Percentiles rank a stretch among this genome's conserved stretches.
Conservation (phyloP, 352 stramenopile species). For the Globisporangium echinulatum region DNA sequence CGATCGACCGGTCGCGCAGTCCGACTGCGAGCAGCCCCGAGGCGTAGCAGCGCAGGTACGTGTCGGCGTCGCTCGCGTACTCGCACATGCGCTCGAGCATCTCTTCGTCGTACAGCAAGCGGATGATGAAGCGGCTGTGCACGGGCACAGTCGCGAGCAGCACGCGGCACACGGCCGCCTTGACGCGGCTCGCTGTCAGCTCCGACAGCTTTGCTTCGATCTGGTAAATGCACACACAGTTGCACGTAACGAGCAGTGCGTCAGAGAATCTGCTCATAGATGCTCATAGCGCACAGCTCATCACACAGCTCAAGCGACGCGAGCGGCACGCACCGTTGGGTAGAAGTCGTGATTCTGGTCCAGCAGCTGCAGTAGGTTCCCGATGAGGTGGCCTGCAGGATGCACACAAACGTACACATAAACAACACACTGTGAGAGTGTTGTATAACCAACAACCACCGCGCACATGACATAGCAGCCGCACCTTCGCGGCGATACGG, state of each 20-base stretch:
- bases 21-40: constrained; percentile 71
- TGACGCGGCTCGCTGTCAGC: constrained; percentile 45
- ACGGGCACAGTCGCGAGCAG: constrained; percentile 69
- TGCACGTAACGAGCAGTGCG: background rate
- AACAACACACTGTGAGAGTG: background rate
- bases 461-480: background rate
- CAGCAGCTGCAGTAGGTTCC: constrained; percentile 67
- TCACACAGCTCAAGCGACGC: background rate
- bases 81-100: constrained; percentile 67
- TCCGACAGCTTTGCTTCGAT: constrained; percentile 64
- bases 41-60: constrained; percentile 63
- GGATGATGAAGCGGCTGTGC: constrained; percentile 69
- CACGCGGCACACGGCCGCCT: constrained; percentile 63
- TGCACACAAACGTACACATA: too few relatives aligned
- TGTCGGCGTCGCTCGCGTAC: constrained; percentile 50
- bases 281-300: background rate
- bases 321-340: constrained; percentile 34
- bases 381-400: constrained; percentile 62
- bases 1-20: constrained; percentile 71
- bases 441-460: too few relatives aligned
- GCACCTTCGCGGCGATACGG: constrained; percentile 71
- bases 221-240: constrained; percentile 15
- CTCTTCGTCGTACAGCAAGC: constrained; percentile 72
- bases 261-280: too few relatives aligned
- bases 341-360: constrained; percentile 84